Evolutionary conservation across 2,329 filamentous ascomycete genomes (phyloP).

Genomic region (Davidsoniella neocaledoniae): DNA sequence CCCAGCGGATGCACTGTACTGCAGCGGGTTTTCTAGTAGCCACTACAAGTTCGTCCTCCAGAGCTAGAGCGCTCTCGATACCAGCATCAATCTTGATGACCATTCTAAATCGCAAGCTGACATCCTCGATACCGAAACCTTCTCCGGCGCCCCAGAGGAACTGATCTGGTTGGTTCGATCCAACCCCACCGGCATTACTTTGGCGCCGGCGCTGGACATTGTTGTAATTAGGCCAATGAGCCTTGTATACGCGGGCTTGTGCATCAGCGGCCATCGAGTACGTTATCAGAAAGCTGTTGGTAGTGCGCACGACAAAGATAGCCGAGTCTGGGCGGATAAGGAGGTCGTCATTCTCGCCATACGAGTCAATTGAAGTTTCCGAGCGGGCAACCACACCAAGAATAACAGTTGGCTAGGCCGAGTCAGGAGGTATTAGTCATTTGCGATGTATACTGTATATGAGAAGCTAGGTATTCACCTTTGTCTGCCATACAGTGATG

Average conservation of each 20-base stretch:
- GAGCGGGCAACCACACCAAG: constrained; percentile 77
- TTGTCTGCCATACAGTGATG: constrained; percentile 92
- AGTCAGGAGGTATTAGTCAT: constrained; percentile 11
- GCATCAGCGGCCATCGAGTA: constrained; percentile 81
- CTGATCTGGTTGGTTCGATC: constrained; percentile 39
- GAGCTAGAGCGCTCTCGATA: constrained; percentile 69
- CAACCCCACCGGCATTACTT: constrained; percentile 41
- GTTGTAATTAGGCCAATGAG: constrained; percentile 54
- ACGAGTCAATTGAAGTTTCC: constrained; percentile 57
- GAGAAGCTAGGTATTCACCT: constrained; percentile 35
- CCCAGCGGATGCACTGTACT: constrained; percentile 95
- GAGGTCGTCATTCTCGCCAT: constrained; percentile 71
- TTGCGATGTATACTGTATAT: constrained; percentile 1
- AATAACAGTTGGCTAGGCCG: constrained; percentile 61
- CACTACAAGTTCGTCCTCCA: constrained; percentile 86
- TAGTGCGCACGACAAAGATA: constrained; percentile 80
- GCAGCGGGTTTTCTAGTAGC: constrained; percentile 82
- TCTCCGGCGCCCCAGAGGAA: constrained; percentile 65
- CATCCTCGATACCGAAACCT: constrained; percentile 64
- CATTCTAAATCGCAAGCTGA: constrained; percentile 87
- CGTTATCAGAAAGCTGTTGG: constrained; percentile 75
- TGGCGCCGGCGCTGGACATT: constrained; percentile 46
- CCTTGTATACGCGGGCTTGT: constrained; percentile 68
- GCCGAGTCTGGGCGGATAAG: constrained; percentile 80
- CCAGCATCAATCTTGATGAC: constrained; percentile 96